Conservation (phyloP, 2,329 filamentous ascomycete species). For the Dactylonectria estremocensis region DNA sequence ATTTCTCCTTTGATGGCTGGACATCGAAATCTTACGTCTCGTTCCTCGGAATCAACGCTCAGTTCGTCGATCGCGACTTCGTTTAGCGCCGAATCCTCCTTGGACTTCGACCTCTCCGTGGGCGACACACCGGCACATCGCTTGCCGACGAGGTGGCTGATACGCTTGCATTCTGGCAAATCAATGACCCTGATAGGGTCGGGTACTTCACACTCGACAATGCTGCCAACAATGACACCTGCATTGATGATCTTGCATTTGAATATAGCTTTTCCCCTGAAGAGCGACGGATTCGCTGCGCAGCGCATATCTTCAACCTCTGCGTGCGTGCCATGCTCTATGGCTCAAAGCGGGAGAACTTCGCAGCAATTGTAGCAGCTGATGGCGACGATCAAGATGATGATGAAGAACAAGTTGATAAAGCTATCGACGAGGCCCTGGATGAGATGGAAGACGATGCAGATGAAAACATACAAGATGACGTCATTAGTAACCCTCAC, state of each 20-base stretch:
- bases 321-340: not conserved
- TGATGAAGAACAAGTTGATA: not conserved
- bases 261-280: constrained; percentile 1
- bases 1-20: not conserved
- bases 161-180: not conserved
- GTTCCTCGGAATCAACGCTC: constrained; percentile 1
- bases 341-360: not conserved
- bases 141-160: not conserved
- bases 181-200: not conserved
- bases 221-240: not conserved
- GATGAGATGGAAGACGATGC: constrained; percentile 1
- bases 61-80: not conserved
- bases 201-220: not conserved
- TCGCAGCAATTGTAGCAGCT: not conserved
- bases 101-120: not conserved
- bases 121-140: not conserved
- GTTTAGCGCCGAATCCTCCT: not conserved
- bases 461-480: not conserved
- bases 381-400: constrained; percentile 3
- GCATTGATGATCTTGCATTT: not conserved
- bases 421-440: constrained; percentile 7
- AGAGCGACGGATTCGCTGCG: not conserved
- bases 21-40: not conserved
- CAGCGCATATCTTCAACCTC: not conserved
- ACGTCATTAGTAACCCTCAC: not conserved